Base-by-base conservation (phyloP, 192 early-diverging fungal genomes). In the Coemansia sp. region DNA sequence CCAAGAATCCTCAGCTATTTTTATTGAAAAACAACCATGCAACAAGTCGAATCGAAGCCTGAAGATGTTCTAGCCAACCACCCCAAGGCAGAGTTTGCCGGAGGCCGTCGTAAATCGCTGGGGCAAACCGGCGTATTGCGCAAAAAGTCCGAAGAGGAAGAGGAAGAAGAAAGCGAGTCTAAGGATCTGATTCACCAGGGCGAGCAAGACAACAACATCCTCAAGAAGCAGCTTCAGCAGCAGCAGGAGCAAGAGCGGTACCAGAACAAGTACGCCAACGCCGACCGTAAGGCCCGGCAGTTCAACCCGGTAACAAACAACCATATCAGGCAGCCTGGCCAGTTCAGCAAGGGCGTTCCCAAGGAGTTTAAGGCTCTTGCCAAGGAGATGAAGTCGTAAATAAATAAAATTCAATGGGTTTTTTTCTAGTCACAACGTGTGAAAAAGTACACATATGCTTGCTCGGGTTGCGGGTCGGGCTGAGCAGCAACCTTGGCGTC, bases 401-500 rank as follows among this genome's bases (percentile, higher is more conserved):
- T 14, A 31, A 20, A 15, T 1, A 40, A n/a, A n/a, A n/a, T n/a
- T n/a, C n/a, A n/a, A n/a, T n/a, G n/a, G n/a, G n/a, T n/a, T n/a
- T n/a, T 26, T 26, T 3, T 26, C 11, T 32, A 48, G 40, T 75
- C 72, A 15, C 12, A 42, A 31, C 72, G 56, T 7, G 74, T 79
- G 39, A 91, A 85, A 46, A 93, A 81, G 58, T 87, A 90, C 41
- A 88, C 73, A 48, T 91, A 91, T 8, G 84, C 85, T 45, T 86
- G 85, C 18, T 76, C 84, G 10, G 82, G 57, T 58, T 87, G 82
- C 0, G 87, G 83, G 20, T 74, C 64, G 8, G 84, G 72, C 38
- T 88, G 84, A 30, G 66, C 75, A 6, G 88, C 97, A 7, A 97
- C 97, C 76, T 91, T 94, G 59, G 93, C 84, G 74, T 99, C 97